Conservation (phyloP, 768 basidiomycete species). For the Heimioporus sp. region DNA sequence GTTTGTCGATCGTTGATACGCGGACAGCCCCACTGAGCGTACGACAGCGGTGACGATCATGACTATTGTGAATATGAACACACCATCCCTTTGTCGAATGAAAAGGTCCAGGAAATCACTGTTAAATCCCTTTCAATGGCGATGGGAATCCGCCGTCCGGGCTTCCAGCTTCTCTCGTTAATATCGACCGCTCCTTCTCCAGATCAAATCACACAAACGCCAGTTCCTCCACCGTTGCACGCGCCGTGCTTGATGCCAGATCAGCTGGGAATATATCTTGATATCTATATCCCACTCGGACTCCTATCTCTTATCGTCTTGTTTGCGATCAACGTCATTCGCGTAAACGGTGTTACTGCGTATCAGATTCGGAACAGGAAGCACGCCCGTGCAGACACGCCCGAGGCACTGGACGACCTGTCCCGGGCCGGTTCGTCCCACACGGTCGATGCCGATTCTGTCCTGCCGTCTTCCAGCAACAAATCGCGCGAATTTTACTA, state of each 20-base stretch:
- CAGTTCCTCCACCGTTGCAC: conserved; percentile 42
- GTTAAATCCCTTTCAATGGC: conserved; percentile 90
- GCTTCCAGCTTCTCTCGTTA: conserved; percentile 88
- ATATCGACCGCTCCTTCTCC: conserved; percentile 34
- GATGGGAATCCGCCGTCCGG: conserved; percentile 81
- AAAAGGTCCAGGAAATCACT: conserved; percentile 66
- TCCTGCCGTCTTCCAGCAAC: conserved; percentile 18
- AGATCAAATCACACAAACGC: conserved; percentile 31
- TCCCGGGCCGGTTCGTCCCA: conserved; percentile 4
- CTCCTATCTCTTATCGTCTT: conserved; percentile 56
- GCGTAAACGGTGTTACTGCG: conserved; percentile 5
- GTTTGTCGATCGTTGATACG: conserved; percentile 35
- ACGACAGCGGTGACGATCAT: conserved; percentile 83
- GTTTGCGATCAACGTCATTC: conserved; percentile 26
- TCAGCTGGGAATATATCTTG: conserved; percentile 75
- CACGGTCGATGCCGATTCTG: conserved; percentile 4
- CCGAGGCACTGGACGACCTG: conserved; percentile 11
- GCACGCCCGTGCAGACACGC: conserved; percentile 6
- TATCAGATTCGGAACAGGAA: conserved; percentile 6
- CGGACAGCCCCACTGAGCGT: conserved; percentile 3
- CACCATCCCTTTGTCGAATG: conserved; percentile 22
- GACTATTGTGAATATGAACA: conserved; percentile 87
- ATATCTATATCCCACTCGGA: conserved; percentile 67
- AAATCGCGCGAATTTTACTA: conserved; percentile 7
- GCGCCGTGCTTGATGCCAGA: conserved; percentile 79